Evolutionary conservation across 2,329 filamentous ascomycete species (phyloP).

Genomic region (Mycocentrospora acerina): DNA sequence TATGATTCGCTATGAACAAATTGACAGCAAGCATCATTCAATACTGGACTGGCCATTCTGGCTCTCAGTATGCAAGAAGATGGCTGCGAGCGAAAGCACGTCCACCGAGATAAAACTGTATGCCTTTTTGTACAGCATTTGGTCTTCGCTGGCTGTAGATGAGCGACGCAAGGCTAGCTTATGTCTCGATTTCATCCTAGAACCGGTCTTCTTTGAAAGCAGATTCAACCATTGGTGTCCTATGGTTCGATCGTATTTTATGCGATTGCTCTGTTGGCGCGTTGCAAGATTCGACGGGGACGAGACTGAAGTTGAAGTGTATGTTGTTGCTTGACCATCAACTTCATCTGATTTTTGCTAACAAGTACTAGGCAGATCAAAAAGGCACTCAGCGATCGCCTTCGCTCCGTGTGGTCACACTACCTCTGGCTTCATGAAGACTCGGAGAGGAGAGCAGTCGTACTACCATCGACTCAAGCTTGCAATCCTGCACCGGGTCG

Average conservation of each 20-base stretch:
- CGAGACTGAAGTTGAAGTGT: constrained; percentile 66
- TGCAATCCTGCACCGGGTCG: constrained; percentile 83
- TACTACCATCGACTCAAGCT: constrained; percentile 74
- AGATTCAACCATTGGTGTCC: constrained; percentile 95
- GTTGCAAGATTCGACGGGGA: constrained; percentile 74
- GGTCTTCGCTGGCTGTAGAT: constrained; percentile 70
- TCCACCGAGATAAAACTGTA: constrained; percentile 86
- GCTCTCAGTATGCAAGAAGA: constrained; percentile 75
- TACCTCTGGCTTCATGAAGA: constrained; percentile 73
- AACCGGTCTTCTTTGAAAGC: constrained; percentile 72
- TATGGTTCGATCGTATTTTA: constrained; percentile 91
- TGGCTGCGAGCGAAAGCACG: constrained; percentile 81
- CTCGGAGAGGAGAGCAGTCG: constrained; percentile 58
- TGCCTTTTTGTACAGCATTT: constrained; percentile 77
- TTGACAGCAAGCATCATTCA: constrained; percentile 41
- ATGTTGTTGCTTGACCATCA: constrained; percentile 42
- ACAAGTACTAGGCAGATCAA: constrained; percentile 64
- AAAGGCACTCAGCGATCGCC: constrained; percentile 63
- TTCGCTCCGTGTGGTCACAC: constrained; percentile 75
- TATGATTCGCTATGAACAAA: constrained; percentile 61
- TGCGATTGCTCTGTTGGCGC: constrained; percentile 87
- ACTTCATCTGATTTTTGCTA: constrained; percentile 6
- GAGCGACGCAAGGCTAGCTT: constrained; percentile 67
- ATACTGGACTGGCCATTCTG: constrained; percentile 81
- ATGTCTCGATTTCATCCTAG: constrained; percentile 74